Base-by-base conservation (phyloP, 768 basidiomycete species). In the Lactarius vividus region DNA sequence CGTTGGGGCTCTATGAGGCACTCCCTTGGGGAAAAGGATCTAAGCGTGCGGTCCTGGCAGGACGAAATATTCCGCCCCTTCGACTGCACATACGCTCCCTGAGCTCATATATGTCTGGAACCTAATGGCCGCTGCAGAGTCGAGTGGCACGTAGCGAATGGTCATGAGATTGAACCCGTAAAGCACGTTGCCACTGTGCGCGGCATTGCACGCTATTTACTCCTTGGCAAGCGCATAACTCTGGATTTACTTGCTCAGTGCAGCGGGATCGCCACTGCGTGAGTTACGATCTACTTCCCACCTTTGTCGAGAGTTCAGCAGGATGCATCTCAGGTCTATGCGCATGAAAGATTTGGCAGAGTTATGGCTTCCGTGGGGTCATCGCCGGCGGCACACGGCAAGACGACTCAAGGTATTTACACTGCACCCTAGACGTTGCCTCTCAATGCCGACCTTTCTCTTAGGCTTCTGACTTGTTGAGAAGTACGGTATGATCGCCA, bases 401-500 rank as follows among this genome's bases (percentile, higher is more conserved):
- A 99, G 82, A 99, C 96, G 1, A 98, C 96, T 1, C 96, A 96
- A 37, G 94, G 90, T 84, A 69, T 29, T 68, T 20, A n/a, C 29
- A 28, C 7, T 18, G 57, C 56, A 10, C 3, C 46, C 13, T 26
- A 11, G 16, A 8, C 53, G 31, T 16, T 35, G 3, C n/a, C 18
- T 40, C 44, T n/a, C 26, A n/a, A 46, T 29, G 10, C 33, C n/a
- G 15, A 37, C n/a, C 11, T 16, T 56, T 28, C 35, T 59, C 28
- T 42, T 31, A 91, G 90, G 96, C 2, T 99, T 99, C 80, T 83
- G 97, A 56, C 81, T 98, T 35, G 96, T 98, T 6, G 97, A 99
- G 77, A 99, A 99, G 77, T 98, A 99, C 74, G 97, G 89, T 4
- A 98, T 99, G 97, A 78, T 98, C 54, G 93, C 98, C 18, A 96